Evolutionary conservation across 202 grass and related monocot species (phyloP).

Genomic region (Eragrostis tef): DNA sequence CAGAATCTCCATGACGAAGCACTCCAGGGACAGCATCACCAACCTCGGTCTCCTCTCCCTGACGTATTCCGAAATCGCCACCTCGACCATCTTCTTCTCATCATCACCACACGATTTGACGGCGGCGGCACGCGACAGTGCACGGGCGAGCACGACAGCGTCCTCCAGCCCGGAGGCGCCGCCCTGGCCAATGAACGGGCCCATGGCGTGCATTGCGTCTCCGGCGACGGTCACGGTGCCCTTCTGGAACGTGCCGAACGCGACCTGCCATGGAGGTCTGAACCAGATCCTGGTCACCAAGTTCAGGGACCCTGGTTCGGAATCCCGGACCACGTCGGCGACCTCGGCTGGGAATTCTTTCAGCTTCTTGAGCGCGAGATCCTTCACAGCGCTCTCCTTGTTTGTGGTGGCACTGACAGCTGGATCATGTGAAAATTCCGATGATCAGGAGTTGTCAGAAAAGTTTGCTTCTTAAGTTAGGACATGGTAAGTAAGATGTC

Average conservation of each 20-base stretch:
- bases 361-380: conserved; percentile 22
- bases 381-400: conserved; percentile 1
- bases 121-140: conserved; percentile 25
- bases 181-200: conserved; percentile 53
- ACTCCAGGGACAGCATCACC: conserved; percentile 36
- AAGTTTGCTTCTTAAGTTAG: too few relatives aligned
- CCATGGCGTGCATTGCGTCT: conserved; percentile 69
- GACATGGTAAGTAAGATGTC: too few relatives aligned
- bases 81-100: conserved; percentile 5
- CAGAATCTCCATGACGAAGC: conserved; percentile 38
- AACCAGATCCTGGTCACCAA: conserved; percentile 13
- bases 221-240: conserved; percentile 48
- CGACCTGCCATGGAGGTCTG: conserved; percentile 51
- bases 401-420: neutral
- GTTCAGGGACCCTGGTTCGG: conserved; percentile 38
- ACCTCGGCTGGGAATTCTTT: conserved; percentile 32
- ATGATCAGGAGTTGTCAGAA: too few relatives aligned
- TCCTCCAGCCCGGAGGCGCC: conserved; percentile 53
- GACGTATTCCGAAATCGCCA: conserved; percentile 48
- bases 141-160: conserved; percentile 51
- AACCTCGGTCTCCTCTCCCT: conserved; percentile 58
- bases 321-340: conserved; percentile 33
- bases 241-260: neutral
- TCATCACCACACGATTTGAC: neutral
- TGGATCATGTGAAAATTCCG: too few relatives aligned